Evolutionary conservation across 441 rosid species (phyloP).

Genomic region (Populus hybrid): DNA sequence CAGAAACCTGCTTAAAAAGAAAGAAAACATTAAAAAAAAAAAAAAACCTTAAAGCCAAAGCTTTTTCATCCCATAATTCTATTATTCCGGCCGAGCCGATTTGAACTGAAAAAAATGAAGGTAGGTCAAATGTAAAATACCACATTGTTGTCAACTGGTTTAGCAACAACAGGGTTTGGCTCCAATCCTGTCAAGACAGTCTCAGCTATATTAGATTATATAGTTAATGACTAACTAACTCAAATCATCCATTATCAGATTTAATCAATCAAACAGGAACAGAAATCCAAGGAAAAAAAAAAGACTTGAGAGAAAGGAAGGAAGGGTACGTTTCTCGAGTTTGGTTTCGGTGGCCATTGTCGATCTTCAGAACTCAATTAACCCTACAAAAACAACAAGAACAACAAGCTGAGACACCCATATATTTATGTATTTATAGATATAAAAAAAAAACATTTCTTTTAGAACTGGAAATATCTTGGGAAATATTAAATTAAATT

Average conservation of each 20-base stretch:
- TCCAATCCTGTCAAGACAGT: conserved; percentile 20
- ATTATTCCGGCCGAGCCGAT: neutral
- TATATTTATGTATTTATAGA: neutral
- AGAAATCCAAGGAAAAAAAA: neutral
- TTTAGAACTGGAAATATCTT: neutral
- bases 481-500: neutral
- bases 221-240: conserved; percentile 5
- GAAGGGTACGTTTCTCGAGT: conserved; percentile 28
- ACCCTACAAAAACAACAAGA: conserved; percentile 1
- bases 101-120: neutral
- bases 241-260: neutral
- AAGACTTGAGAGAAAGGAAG: neutral
- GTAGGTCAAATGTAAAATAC: conserved; percentile 8
- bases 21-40: neutral
- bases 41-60: neutral
- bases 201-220: conserved; percentile 24
- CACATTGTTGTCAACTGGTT: conserved; percentile 3
- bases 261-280: neutral
- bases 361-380: conserved; percentile 17
- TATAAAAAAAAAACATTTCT: neutral
- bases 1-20: conserved; percentile 28
- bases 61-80: neutral
- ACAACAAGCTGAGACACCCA: neutral
- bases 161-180: conserved; percentile 6
- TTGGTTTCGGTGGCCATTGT: conserved; percentile 35